phyloP scores from a whole-genome alignment of 371 early-diverging fungal species.

The Syncephalastrum sp. region DNA sequence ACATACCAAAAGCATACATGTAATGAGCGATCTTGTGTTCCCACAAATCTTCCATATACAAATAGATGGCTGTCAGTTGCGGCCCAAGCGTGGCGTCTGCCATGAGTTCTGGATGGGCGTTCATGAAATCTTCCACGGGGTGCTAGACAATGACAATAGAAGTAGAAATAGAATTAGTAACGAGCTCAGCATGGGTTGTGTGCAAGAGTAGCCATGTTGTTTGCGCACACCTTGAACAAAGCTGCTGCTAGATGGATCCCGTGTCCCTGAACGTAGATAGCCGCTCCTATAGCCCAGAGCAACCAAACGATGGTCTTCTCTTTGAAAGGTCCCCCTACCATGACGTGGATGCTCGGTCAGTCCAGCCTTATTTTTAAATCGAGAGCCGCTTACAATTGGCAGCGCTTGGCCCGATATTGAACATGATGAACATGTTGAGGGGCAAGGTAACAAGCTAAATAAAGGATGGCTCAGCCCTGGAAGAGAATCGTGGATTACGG shows the following conservation, averaged over 20 bases:
- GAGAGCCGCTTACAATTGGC: not conserved
- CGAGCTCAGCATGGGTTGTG: not conserved
- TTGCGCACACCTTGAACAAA: conserved; percentile 37
- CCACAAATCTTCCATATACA: conserved; percentile 53
- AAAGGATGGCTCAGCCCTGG: not conserved
- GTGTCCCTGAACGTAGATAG: conserved; percentile 46
- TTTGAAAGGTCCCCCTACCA: conserved; percentile 27
- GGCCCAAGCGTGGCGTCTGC: conserved; percentile 6
- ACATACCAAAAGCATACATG: conserved; percentile 46
- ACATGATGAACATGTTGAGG: conserved; percentile 38
- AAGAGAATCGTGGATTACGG: not conserved
- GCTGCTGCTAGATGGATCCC: conserved; percentile 47
- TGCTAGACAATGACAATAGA: conserved; percentile 22
- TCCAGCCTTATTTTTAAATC: too few relatives aligned
- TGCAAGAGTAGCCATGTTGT: not conserved
- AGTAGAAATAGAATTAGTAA: too few relatives aligned
- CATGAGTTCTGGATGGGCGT: conserved; percentile 35
- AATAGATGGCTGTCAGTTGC: conserved; percentile 32
- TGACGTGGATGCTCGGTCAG: too few relatives aligned
- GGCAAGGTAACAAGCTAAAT: conserved; percentile 33
- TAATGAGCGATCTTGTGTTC: conserved; percentile 61
- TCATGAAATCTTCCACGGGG: conserved; percentile 45
- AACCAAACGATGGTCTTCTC: conserved; percentile 37
- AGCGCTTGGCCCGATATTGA: conserved; percentile 20
- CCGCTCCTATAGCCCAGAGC: conserved; percentile 41